Percentiles rank a stretch among this genome's conserved stretches.
These are phyloP conservation scores for Rhizopogon vesiculosus DNA, from an alignment of 768 basidiomycete genomes.

Conservation along the genomic window DNA sequence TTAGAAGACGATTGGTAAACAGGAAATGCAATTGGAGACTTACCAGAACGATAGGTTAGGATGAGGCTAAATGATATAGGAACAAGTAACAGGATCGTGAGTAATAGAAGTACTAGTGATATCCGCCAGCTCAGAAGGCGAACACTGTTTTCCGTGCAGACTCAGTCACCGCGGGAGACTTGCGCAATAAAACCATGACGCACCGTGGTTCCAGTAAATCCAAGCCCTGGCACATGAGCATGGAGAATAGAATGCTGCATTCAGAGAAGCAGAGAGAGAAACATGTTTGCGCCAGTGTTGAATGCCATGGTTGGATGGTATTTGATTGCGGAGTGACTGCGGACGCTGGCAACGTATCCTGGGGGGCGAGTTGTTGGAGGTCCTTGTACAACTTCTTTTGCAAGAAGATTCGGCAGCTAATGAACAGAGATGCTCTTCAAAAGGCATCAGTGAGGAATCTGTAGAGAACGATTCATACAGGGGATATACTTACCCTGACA, in stretches of 20 bases:
- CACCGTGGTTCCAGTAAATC: conserved; percentile 51
- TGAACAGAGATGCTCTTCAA: conserved; percentile 44
- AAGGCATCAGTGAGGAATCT: not conserved
- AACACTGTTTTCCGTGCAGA: conserved; percentile 32
- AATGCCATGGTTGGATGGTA: conserved; percentile 39
- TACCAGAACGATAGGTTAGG: conserved; percentile 38
- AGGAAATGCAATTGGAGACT: conserved; percentile 2
- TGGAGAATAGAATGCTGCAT: conserved; percentile 63
- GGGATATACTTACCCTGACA: conserved; percentile 13
- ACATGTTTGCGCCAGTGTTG: conserved; percentile 47
- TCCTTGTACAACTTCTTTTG: conserved; percentile 56
- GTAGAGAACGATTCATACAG: not conserved
- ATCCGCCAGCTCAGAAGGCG: conserved; percentile 65
- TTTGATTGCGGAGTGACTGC: conserved; percentile 13
- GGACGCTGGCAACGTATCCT: conserved; percentile 19
- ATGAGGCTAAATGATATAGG: conserved; percentile 63
- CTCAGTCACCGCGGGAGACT: conserved; percentile 2
- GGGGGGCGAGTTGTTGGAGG: conserved; percentile 43
- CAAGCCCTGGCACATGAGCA: conserved; percentile 69
- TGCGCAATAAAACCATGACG: conserved; percentile 18
- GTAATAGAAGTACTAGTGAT: conserved; percentile 58
- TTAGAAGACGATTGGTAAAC: not conserved
- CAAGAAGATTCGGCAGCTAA: conserved; percentile 56
- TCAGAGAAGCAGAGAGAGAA: conserved; percentile 76
- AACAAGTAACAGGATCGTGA: conserved; percentile 58